Percentiles rank a stretch among this genome's conserved stretches.
phyloP scores from a whole-genome alignment of 176 grass and related monocot species.

The Zoysia pacifica region DNA sequence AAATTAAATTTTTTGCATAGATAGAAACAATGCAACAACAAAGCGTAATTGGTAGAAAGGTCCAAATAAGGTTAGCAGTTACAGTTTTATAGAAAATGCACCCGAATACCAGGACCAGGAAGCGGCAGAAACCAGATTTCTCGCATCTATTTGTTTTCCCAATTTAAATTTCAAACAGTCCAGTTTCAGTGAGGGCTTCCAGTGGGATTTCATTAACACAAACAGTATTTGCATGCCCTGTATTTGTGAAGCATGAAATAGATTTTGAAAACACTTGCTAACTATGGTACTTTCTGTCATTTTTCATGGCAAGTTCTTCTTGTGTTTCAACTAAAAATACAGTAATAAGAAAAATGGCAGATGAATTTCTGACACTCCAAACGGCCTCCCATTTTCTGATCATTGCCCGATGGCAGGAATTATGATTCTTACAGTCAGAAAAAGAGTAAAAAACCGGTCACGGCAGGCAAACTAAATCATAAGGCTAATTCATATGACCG shows the following conservation, averaged over 20 bases:
- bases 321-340: neutral
- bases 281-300: neutral
- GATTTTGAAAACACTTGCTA: neutral
- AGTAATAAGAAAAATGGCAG: neutral
- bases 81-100: conserved; percentile 28
- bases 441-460: conserved; percentile 2
- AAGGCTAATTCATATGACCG: neutral
- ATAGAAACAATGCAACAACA: conserved; percentile 11
- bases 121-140: conserved; percentile 5
- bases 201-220: conserved; percentile 9
- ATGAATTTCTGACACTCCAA: neutral
- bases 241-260: neutral
- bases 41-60: conserved; percentile 23
- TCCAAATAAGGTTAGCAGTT: conserved; percentile 3
- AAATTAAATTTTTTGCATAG: conserved; percentile 20
- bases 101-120: conserved; percentile 1
- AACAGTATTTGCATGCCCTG: conserved; percentile 10
- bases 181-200: conserved; percentile 1
- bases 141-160: conserved; percentile 10
- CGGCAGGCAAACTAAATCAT: neutral
- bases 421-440: neutral
- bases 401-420: conserved; percentile 24
- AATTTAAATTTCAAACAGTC: conserved; percentile 18
- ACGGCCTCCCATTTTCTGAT: neutral
- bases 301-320: neutral